Conservation (phyloP, 176 grass and related monocot genomes). For the Triticum monococcum region DNA sequence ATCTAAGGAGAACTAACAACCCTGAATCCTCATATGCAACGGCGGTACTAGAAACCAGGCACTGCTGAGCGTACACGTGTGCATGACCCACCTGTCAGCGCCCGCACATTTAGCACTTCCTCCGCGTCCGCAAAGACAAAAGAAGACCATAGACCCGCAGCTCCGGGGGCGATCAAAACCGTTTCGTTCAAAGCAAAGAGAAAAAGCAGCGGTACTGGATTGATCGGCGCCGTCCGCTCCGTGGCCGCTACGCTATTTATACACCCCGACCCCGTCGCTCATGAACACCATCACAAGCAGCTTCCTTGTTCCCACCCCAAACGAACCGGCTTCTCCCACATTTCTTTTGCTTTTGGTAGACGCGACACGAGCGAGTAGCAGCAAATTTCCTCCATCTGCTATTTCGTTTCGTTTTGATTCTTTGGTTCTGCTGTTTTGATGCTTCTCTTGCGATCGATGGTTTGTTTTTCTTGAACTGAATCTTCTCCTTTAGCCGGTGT, state of each 20-base stretch:
- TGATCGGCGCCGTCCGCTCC: neutral
- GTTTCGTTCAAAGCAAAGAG: neutral
- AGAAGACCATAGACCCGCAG: neutral
- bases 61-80: no score
- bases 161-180: neutral
- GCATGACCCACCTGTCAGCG: no score
- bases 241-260: neutral
- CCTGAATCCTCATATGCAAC: no score
- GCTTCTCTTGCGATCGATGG: neutral
- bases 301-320: neutral
- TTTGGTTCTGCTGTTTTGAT: neutral
- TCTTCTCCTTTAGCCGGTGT: neutral
- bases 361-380: neutral
- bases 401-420: neutral
- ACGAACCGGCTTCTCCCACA: neutral
- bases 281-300: no score
- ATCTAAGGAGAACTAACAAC: no score
- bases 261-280: neutral
- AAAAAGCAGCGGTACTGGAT: neutral
- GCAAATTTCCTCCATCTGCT: neutral
- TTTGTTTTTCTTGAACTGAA: neutral
- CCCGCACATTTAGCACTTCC: no score
- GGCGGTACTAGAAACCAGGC: no score
- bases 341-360: neutral
- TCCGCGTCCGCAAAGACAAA: no score